A percentile compares a stretch with the other conserved stretches of the same genome.
Evolutionary conservation across 495 filamentous ascomycete genomes (phyloP).

Genomic region (Aspergillus leporis): DNA sequence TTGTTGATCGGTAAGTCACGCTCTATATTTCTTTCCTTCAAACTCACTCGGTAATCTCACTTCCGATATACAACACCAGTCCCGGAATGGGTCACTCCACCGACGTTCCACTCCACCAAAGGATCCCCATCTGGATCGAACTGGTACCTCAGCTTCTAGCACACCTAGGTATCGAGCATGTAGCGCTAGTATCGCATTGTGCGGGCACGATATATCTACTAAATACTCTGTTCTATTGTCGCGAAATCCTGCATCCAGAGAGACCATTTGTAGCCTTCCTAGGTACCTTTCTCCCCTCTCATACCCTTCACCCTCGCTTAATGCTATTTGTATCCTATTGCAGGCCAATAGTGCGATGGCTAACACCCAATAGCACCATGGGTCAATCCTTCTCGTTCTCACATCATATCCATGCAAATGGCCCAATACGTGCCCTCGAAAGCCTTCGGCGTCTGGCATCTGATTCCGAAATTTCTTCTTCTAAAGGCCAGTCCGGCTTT

Average conservation of each 20-base stretch:
- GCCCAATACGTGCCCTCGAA: constrained; percentile 28
- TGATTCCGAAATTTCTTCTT: constrained; percentile 35
- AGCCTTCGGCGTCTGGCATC: constrained; percentile 35
- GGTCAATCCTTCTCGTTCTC: constrained; percentile 44
- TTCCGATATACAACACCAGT: constrained; percentile 1
- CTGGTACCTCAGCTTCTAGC: constrained; percentile 41
- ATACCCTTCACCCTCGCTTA: background rate
- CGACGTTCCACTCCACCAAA: constrained; percentile 33
- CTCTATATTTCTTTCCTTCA: too few species aligned
- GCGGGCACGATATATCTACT: constrained; percentile 50
- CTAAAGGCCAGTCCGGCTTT: constrained; percentile 24
- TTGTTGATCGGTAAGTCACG: constrained; percentile 26
- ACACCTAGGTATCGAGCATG: constrained; percentile 38
- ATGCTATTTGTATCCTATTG: too few species aligned
- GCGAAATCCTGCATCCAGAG: constrained; percentile 37
- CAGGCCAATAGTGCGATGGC: too few species aligned
- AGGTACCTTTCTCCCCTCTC: constrained; percentile 20
- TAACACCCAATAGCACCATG: constrained; percentile 50
- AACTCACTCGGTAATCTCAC: too few species aligned
- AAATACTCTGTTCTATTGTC: constrained; percentile 41
- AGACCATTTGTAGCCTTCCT: constrained; percentile 35
- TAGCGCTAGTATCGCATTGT: constrained; percentile 44
- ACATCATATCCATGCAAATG: constrained; percentile 27
- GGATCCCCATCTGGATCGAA: constrained; percentile 44
- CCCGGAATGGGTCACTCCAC: constrained; percentile 49